These are phyloP conservation scores for Knoxia roxburghii DNA, from an alignment of 257 asterid species.

Conservation along the genomic window DNA sequence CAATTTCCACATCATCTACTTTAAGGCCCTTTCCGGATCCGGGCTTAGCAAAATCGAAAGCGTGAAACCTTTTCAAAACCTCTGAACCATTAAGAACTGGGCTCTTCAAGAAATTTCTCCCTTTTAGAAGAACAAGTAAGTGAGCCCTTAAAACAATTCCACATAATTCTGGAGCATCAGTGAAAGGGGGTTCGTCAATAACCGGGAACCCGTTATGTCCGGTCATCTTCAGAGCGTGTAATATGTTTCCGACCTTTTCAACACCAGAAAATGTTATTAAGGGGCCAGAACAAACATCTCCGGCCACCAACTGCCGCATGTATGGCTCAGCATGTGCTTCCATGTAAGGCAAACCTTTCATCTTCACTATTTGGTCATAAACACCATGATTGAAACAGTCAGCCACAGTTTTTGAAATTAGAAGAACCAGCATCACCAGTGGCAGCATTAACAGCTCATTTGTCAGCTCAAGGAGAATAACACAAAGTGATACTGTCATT, in stretches of 20 bases:
- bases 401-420: slow-evolving; percentile 85
- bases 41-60: slow-evolving; percentile 83
- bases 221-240: slow-evolving; percentile 54
- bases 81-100: slow-evolving; percentile 40
- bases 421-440: slow-evolving; percentile 82
- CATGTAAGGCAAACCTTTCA: slow-evolving; percentile 94
- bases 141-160: slow-evolving; percentile 89
- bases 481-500: slow-evolving; percentile 94
- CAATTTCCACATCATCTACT: slow-evolving; percentile 63
- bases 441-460: slow-evolving; percentile 87
- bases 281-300: slow-evolving; percentile 91
- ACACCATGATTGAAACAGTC: slow-evolving; percentile 82
- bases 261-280: slow-evolving; percentile 65
- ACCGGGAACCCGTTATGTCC: slow-evolving; percentile 90
- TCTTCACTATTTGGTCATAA: slow-evolving; percentile 82
- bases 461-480: slow-evolving; percentile 89
- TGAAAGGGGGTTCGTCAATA: slow-evolving; percentile 78
- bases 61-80: slow-evolving; percentile 42
- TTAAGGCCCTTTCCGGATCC: slow-evolving; percentile 90
- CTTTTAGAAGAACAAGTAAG: slow-evolving; percentile 62
- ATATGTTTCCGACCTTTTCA: slow-evolving; percentile 69
- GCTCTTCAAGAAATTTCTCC: slow-evolving; percentile 54
- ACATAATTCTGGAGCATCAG: slow-evolving; percentile 71
- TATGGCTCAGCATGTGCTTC: slow-evolving; percentile 95
- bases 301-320: slow-evolving; percentile 79